These are phyloP conservation scores for Globisporangium rhizosaccharum DNA, from an alignment of 352 stramenopile genomes.

Conservation along the genomic window DNA sequence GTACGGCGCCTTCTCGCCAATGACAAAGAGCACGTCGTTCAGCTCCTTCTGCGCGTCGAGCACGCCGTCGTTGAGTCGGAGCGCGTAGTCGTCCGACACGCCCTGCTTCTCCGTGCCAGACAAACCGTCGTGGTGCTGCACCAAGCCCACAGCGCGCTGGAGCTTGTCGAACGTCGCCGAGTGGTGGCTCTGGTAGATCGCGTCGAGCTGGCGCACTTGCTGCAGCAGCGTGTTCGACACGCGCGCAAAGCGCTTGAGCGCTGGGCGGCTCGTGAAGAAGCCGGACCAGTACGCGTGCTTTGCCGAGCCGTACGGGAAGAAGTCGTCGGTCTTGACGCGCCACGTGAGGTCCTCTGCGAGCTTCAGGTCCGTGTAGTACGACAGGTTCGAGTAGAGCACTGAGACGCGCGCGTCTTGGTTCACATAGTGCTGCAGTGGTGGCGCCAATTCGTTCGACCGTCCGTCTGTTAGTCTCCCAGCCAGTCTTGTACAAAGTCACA, in stretches of 20 bases:
- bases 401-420: slow-evolving; percentile 90
- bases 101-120: slow-evolving; percentile 94
- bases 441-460: too few species aligned
- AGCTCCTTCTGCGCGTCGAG: slow-evolving; percentile 55
- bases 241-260: slow-evolving; percentile 91
- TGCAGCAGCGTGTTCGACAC: slow-evolving; percentile 87
- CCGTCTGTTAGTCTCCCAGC: too few species aligned
- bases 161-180: slow-evolving; percentile 52
- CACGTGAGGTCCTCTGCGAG: slow-evolving; percentile 70
- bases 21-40: slow-evolving; percentile 72
- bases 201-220: slow-evolving; percentile 89
- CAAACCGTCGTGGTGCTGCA: slow-evolving; percentile 96
- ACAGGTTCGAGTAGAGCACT: slow-evolving; percentile 95
- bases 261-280: slow-evolving; percentile 94
- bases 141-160: slow-evolving; percentile 88
- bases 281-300: slow-evolving; percentile 94
- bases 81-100: slow-evolving; percentile 94
- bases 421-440: slow-evolving; percentile 64
- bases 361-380: slow-evolving; percentile 94
- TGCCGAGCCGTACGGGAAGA: slow-evolving; percentile 94
- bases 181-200: slow-evolving; percentile 61
- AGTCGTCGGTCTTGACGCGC: slow-evolving; percentile 93
- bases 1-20: slow-evolving; percentile 60
- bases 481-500: neutral
- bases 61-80: slow-evolving; percentile 86